A percentile compares a stretch with the other conserved stretches of the same genome.
These are phyloP conservation scores for Saccharomycopsis crataegensis DNA, from an alignment of 1,139 yeast species.

Conservation along the genomic window DNA sequence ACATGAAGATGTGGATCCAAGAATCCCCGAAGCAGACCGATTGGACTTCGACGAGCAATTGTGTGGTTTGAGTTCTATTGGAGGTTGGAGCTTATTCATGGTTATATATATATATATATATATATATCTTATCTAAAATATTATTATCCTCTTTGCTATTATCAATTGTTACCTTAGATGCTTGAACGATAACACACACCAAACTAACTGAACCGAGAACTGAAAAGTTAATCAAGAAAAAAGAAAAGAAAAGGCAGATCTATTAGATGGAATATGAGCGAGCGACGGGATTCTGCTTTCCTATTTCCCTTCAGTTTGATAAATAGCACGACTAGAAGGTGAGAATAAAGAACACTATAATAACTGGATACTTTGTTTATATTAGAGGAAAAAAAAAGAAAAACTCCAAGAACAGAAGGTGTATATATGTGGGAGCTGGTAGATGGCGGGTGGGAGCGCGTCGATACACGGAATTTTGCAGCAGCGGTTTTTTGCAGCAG, in stretches of 20 bases:
- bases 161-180: neutral
- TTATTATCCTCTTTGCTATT: neutral
- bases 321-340: no score
- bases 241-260: neutral
- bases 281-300: no score
- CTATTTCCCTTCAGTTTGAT: no score
- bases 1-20: no score
- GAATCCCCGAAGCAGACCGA: no score
- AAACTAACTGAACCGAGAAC: neutral
- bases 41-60: neutral
- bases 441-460: no score
- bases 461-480: no score
- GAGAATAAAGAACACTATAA: no score
- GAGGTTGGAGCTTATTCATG: constrained; percentile 11
- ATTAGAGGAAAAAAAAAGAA: no score
- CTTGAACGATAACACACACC: neutral
- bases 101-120: neutral
- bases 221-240: neutral
- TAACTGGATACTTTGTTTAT: no score
- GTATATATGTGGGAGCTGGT: neutral
- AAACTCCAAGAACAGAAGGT: neutral
- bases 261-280: neutral
- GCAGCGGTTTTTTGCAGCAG: no score
- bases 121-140: neutral
- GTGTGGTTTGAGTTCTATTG: constrained; percentile 6